Evolutionary conservation across 805 yeast species (phyloP).

Genomic region (Candida berthetii): DNA sequence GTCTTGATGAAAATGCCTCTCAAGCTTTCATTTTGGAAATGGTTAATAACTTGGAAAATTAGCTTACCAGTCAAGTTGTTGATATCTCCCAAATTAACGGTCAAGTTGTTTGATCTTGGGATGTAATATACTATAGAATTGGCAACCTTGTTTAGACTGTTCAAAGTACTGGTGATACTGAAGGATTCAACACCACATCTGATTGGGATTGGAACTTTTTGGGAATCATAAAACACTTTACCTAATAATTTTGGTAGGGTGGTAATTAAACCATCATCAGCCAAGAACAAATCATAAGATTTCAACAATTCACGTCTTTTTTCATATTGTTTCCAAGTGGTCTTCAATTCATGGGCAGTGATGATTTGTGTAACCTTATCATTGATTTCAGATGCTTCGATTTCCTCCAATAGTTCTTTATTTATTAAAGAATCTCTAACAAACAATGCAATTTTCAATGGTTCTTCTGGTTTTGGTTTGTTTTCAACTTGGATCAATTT

Average conservation of each 20-base stretch:
- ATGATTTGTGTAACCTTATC: constrained; percentile 42
- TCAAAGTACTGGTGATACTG: constrained; percentile 44
- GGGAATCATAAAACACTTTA: constrained; percentile 59
- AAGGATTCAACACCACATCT: constrained; percentile 32
- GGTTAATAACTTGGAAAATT: constrained; percentile 44
- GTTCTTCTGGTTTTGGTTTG: constrained; percentile 29
- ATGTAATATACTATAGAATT: constrained; percentile 54
- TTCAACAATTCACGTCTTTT: constrained; percentile 69
- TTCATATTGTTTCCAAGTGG: constrained; percentile 84
- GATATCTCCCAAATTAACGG: constrained; percentile 59
- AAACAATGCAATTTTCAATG: constrained; percentile 52
- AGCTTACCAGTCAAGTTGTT: constrained; percentile 36
- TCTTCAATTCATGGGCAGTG: constrained; percentile 70
- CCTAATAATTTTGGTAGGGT: constrained; percentile 82
- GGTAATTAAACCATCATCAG: constrained; percentile 78
- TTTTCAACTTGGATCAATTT: constrained; percentile 31
- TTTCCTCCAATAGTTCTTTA: constrained; percentile 17
- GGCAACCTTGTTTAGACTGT: constrained; percentile 54
- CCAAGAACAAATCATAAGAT: constrained; percentile 70
- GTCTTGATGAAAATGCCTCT: constrained; percentile 65
- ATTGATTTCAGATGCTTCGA: constrained; percentile 20
- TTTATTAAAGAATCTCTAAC: constrained; percentile 56
- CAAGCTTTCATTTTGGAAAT: constrained; percentile 37
- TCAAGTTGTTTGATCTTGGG: constrained; percentile 68
- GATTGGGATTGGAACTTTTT: constrained; percentile 66